A percentile compares a stretch with the other conserved stretches of the same genome.
These are phyloP conservation scores for Trametes punicea DNA, from an alignment of 768 basidiomycete species.

Conservation along the genomic window DNA sequence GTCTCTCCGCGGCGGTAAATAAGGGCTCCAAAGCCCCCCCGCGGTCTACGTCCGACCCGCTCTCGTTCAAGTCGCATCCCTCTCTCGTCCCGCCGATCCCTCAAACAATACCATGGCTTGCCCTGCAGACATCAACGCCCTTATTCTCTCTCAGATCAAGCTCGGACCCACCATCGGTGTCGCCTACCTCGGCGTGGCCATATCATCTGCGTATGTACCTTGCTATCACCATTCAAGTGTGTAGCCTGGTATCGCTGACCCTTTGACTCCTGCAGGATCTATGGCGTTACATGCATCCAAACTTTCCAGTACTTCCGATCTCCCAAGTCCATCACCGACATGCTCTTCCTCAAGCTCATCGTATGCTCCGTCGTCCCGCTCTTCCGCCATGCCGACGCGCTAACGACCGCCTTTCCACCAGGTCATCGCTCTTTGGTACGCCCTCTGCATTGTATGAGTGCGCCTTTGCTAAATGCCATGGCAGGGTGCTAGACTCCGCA, in stretches of 20 bases:
- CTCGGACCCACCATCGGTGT: constrained; percentile 1
- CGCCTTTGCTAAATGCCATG: neutral
- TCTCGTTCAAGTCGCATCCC: too few species aligned
- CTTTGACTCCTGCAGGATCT: neutral
- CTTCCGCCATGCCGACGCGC: neutral
- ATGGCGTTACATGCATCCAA: constrained; percentile 1
- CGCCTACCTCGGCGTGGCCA: neutral
- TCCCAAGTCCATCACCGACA: neutral
- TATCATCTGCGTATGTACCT: neutral
- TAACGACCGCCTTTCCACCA: neutral
- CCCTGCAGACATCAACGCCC: neutral
- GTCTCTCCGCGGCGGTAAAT: too few species aligned
- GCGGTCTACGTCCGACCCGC: too few species aligned
- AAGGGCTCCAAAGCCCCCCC: too few species aligned
- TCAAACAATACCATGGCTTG: neutral
- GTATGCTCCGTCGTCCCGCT: neutral
- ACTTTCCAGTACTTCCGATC: constrained; percentile 2
- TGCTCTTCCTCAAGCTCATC: neutral
- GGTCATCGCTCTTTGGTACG: neutral
- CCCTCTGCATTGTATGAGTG: neutral
- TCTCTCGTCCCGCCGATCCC: too few species aligned
- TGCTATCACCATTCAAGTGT: neutral
- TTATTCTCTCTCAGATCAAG: neutral
- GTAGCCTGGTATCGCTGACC: too few species aligned
- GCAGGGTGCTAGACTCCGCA: constrained; percentile 13